Evolutionary conservation across 177 flowering plant species (phyloP), one percentile per base, ranked within the genome.

Genomic region (Vitis hybrid): DNA sequence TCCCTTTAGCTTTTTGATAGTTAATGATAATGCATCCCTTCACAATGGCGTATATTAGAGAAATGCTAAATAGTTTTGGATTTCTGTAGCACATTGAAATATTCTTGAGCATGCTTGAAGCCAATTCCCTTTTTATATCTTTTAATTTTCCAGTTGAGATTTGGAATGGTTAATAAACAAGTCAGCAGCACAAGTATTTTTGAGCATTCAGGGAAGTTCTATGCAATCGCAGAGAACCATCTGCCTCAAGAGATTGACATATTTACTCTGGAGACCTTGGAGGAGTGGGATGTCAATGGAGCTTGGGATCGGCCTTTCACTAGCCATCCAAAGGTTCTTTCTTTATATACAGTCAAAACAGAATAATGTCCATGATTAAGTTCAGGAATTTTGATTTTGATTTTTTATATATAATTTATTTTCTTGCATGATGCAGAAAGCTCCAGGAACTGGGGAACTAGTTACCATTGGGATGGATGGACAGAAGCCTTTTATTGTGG

Each of bases 401-500:
- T 18, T 30, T 15, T 60, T 13, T 7, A 20, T 57, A 11, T 18
- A 11, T 58, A 1, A 17, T 30, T 32, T 17, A 27, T 21, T 11
- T 17, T 11, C 57, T 69, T 35, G 15, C 8, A 55, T 76, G 27
- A 41, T 27, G 17, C 84, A 90, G 94, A 86, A 59, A 84, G 84
- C 74, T 71, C 91, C 91, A n/a, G 84, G 74, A 13, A 83, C 84
- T 4, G 86, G 91, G 6, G 94, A 87, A 84, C 82, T 90, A 21
- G 84, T 90, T 11, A 82, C 80, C 41, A 60, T 84, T 64, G 91
- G 91, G 6, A 74, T 85, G 8, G 80, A 79, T 69, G 78, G 82
- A 46, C 51, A 60, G 57, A 82, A 84, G 68, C 91, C 94, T 58
- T 88, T 56, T 73, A 68, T 70, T 67, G 90, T 80, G 67, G 21